Evolutionary conservation across 2,329 filamentous ascomycete species (phyloP).

Genomic region (Trichoderma oligosporum): DNA sequence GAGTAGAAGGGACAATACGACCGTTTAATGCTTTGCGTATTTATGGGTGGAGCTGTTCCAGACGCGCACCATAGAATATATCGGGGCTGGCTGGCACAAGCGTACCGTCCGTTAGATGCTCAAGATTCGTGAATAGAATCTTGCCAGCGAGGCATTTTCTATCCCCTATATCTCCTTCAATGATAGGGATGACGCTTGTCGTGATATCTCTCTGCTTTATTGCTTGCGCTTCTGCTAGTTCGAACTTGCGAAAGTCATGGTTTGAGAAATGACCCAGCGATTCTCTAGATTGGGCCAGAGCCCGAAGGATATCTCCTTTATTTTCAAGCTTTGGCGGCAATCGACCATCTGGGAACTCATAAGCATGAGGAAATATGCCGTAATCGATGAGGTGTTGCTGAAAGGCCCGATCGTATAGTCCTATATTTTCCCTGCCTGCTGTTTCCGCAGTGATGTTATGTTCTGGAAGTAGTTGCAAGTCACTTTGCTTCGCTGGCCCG

Average conservation of each 20-base stretch:
- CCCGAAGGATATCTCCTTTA: conserved; percentile 22
- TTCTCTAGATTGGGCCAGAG: conserved; percentile 16
- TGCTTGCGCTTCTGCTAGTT: conserved; percentile 28
- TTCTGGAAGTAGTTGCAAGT: conserved; percentile 11
- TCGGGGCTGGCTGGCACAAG: conserved; percentile 33
- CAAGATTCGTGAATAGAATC: conserved; percentile 35
- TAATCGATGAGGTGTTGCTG: conserved; percentile 24
- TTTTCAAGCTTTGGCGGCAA: conserved; percentile 22
- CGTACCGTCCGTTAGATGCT: conserved; percentile 34
- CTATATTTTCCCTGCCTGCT: conserved; percentile 20
- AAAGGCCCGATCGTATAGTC: conserved; percentile 25
- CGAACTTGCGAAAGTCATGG: conserved; percentile 32
- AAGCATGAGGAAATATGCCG: conserved; percentile 19
- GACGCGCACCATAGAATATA: conserved; percentile 34
- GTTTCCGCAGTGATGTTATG: conserved; percentile 12
- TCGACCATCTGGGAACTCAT: conserved; percentile 22
- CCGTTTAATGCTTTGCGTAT: conserved; percentile 27
- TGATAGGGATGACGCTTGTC: conserved; percentile 32
- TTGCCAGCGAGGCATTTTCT: conserved; percentile 27
- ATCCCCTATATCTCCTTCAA: conserved; percentile 28
- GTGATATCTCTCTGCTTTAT: conserved; percentile 35
- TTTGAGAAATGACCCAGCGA: conserved; percentile 38
- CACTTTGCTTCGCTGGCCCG: conserved; percentile 8
- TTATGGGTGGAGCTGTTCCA: conserved; percentile 29
- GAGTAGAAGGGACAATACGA: conserved; percentile 34